Evolutionary conservation across 805 yeast genomes (phyloP), one percentile per base, ranked within the genome.

Genomic region (Starmerella apis): DNA sequence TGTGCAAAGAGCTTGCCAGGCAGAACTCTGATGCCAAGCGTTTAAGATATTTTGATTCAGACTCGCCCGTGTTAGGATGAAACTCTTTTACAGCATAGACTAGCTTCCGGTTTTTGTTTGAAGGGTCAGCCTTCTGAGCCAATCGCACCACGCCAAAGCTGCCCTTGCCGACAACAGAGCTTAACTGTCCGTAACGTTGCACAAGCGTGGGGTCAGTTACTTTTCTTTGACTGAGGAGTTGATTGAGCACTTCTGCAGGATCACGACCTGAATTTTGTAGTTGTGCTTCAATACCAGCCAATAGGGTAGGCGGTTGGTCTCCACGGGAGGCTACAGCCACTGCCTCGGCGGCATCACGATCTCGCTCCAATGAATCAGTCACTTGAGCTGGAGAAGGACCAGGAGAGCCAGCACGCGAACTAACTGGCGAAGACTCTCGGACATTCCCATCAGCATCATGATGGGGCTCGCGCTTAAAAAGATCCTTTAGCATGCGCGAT

Each of bases 151-250:
- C 85, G 24, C 97, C 97, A 70, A 83, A 88, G 0, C 96, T 80
- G 33, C 96, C 97, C 48, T 83, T 75, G 23, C 97, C 97, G 55
- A 90, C 77, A 38, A 87, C 85, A 62, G 86, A 95, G 66, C 84
- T 94, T 63, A 96, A 86, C 51, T 81, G 75, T 39, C 97, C 97
- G 65, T 90, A 88, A 62, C 86, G 83, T 57, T 86, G 88, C n/a
- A 79, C 83, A 67, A 90, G 85, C 20, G 38, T 18, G 23, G 52
- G 45, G 46, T 43, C 54, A 18, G 42, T 30, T 6, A 49, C 36
- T 30, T 23, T 23, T 24, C 44, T 43, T 38, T 33, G 46, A 14
- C 28, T 18, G 38, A 23, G 43, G 24, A 32, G 55, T 33, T 46
- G 48, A 36, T 38, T 51, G 38, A 58, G 35, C 27, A 55, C 57